Conservation (phyloP, 345 rosid species). For the Iberis pinnata region DNA sequence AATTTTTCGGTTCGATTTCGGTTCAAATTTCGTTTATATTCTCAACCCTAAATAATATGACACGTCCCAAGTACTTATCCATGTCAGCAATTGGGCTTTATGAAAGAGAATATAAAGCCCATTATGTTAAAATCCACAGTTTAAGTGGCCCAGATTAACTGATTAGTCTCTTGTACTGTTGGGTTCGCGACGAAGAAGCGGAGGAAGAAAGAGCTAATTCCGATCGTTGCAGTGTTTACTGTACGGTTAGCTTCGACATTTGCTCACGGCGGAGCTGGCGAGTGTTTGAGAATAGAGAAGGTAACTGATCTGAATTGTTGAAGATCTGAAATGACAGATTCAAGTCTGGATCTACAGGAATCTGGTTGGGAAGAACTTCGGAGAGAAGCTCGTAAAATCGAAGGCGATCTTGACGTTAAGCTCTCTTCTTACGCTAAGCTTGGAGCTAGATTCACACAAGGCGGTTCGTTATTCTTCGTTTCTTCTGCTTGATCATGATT, state of each 20-base stretch:
- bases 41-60: too few species aligned
- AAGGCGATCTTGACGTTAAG: constrained; percentile 96
- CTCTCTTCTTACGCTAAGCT: constrained; percentile 96
- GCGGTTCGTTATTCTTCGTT: constrained; percentile 43
- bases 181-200: too few species aligned
- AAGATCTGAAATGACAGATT: constrained; percentile 56
- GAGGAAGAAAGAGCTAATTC: too few species aligned
- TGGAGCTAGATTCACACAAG: constrained; percentile 84
- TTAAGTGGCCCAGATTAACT: too few species aligned
- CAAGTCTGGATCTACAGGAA: constrained; percentile 78
- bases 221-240: not conserved
- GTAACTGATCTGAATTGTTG: constrained; percentile 19
- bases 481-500: constrained; percentile 19
- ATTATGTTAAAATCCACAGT: too few species aligned
- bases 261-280: constrained; percentile 16
- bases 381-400: constrained; percentile 85
- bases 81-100: too few species aligned
- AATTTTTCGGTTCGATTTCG: too few species aligned
- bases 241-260: not conserved
- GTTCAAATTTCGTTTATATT: too few species aligned
- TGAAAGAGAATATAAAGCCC: too few species aligned
- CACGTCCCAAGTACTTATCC: too few species aligned
- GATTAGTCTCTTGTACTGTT: too few species aligned
- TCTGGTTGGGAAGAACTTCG: constrained; percentile 97
- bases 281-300: constrained; percentile 6